Evolutionary conservation across 345 rosid genomes (phyloP).

Genomic region (Xanthoceras sorbifolium): DNA sequence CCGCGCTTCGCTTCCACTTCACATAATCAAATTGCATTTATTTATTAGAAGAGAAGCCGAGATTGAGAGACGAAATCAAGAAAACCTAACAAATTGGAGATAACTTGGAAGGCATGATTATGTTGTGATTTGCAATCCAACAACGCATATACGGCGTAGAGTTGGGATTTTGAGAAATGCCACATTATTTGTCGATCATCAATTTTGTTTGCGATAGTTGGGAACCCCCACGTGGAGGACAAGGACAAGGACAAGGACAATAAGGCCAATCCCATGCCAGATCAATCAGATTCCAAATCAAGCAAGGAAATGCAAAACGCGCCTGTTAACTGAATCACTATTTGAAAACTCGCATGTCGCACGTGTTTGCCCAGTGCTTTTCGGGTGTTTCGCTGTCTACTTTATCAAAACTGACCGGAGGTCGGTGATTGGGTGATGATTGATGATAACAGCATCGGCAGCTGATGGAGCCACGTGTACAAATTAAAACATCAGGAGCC

Average conservation of each 20-base stretch:
- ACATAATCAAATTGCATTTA: conserved; percentile 12
- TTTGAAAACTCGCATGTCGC: not conserved
- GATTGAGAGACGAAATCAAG: not conserved
- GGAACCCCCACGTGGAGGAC: conserved; percentile 30
- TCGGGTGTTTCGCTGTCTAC: not conserved
- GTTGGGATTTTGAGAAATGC: conserved; percentile 8
- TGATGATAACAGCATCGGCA: not conserved
- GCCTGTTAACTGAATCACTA: not conserved
- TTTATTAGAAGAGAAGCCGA: not conserved
- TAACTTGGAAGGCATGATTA: not conserved
- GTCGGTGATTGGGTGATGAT: not conserved
- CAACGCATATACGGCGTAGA: not conserved
- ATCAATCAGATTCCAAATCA: not conserved
- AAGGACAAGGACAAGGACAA: not conserved
- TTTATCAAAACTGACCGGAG: not conserved
- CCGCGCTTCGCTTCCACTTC: conserved; percentile 34
- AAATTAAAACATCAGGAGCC: not conserved
- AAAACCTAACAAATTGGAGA: not conserved
- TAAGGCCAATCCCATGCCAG: no score
- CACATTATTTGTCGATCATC: not conserved
- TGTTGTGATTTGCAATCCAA: not conserved
- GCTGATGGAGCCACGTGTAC: not conserved
- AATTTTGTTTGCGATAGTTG: not conserved
- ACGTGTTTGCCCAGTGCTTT: not conserved
- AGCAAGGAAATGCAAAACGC: not conserved